Evolutionary conservation across 2,329 filamentous ascomycete genomes (phyloP).

Genomic region (Sordariomycetes sp.): DNA sequence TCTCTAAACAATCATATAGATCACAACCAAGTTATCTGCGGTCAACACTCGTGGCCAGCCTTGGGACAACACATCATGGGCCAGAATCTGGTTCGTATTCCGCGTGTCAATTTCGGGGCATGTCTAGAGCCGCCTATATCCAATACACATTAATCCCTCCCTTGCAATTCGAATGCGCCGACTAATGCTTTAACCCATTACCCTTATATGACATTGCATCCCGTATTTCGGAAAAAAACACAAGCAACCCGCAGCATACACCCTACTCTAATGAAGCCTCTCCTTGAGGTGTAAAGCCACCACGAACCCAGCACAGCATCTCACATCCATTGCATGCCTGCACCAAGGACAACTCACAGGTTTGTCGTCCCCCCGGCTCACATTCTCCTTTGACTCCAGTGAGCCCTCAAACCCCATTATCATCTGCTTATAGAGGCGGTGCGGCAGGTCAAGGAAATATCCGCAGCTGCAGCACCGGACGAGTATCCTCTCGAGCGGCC

Average conservation of each 20-base stretch:
- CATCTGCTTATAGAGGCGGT: slow-evolving; percentile 51
- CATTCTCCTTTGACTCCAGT: slow-evolving; percentile 9
- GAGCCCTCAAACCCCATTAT: slow-evolving; percentile 13
- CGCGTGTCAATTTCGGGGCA: too few relatives aligned
- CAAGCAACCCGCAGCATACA: neutral
- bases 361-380: neutral
- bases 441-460: slow-evolving; percentile 54
- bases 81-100: too few relatives aligned
- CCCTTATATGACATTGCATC: neutral
- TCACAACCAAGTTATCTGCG: too few relatives aligned
- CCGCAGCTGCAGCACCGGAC: slow-evolving; percentile 52
- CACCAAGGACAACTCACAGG: slow-evolving; percentile 60
- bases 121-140: too few relatives aligned
- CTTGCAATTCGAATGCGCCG: too few relatives aligned
- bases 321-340: slow-evolving; percentile 53
- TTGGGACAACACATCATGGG: too few relatives aligned
- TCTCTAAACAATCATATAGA: too few relatives aligned
- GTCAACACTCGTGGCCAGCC: too few relatives aligned
- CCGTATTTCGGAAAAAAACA: neutral
- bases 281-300: slow-evolving; percentile 55
- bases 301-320: slow-evolving; percentile 56
- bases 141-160: too few relatives aligned
- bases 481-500: slow-evolving; percentile 44
- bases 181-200: too few relatives aligned
- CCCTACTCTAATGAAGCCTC: slow-evolving; percentile 32